A percentile compares a stretch with the other conserved stretches of the same genome.
Evolutionary conservation across 768 basidiomycete species (phyloP).

Genomic region (Lanmaoa rubissima): DNA sequence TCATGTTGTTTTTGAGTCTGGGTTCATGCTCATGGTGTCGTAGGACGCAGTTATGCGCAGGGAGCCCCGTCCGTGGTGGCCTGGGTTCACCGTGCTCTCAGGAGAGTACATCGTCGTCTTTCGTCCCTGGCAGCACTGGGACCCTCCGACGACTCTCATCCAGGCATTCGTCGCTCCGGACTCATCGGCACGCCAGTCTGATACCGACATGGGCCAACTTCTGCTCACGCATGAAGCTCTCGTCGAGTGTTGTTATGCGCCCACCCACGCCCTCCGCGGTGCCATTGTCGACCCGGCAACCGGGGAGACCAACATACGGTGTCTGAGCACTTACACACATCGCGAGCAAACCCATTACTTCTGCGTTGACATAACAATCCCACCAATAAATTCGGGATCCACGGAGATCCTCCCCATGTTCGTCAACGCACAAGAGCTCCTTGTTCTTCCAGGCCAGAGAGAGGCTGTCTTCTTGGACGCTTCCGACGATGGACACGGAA

Average conservation of each 20-base stretch:
- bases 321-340: conserved; percentile 3
- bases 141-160: conserved; percentile 13
- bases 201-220: conserved; percentile 1
- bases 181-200: not conserved
- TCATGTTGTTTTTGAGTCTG: not conserved
- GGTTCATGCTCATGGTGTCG: not conserved
- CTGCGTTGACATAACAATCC: conserved; percentile 19
- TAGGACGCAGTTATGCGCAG: conserved; percentile 4
- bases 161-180: conserved; percentile 19
- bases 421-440: conserved; percentile 11
- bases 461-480: conserved; percentile 3
- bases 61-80: conserved; percentile 3
- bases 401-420: conserved; percentile 11
- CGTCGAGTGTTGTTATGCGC: not conserved
- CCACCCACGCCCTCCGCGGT: conserved; percentile 12
- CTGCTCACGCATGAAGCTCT: conserved; percentile 22
- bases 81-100: conserved; percentile 15
- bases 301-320: conserved; percentile 10
- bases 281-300: conserved; percentile 14
- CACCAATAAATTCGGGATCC: not conserved
- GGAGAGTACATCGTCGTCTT: conserved; percentile 16
- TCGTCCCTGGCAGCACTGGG: conserved; percentile 1
- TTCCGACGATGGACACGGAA: conserved; percentile 16
- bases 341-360: conserved; percentile 5
- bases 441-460: conserved; percentile 14